Conservation (phyloP, 768 basidiomycete genomes). For the Leccinellum luteum region DNA sequence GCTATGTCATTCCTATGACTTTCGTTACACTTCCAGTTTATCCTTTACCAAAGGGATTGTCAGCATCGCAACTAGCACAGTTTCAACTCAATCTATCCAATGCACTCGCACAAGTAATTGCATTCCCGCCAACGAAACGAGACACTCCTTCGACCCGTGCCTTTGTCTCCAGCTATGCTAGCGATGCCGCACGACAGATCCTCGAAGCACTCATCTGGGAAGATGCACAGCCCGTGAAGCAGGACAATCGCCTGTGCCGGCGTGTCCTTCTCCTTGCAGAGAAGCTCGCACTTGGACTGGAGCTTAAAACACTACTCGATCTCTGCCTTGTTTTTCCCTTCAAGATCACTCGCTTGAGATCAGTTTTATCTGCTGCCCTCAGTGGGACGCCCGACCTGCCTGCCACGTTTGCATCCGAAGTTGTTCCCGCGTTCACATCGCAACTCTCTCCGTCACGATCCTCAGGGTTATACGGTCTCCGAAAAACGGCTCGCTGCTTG, state of each 20-base stretch:
- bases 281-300: conserved; percentile 47
- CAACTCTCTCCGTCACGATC: conserved; percentile 43
- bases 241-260: conserved; percentile 47
- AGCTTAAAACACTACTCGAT: conserved; percentile 57
- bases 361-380: conserved; percentile 43
- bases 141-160: conserved; percentile 42
- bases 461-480: conserved; percentile 58
- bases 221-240: conserved; percentile 21
- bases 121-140: conserved; percentile 46
- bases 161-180: conserved; percentile 58
- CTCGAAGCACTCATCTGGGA: conserved; percentile 64
- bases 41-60: conserved; percentile 52
- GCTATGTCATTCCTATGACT: conserved; percentile 19
- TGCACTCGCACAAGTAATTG: conserved; percentile 45
- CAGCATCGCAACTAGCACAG: conserved; percentile 49
- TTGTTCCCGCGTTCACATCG: conserved; percentile 54
- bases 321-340: conserved; percentile 56
- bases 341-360: conserved; percentile 43
- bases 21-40: conserved; percentile 47
- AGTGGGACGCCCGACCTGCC: conserved; percentile 33
- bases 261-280: conserved; percentile 56
- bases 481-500: conserved; percentile 61
- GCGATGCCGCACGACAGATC: conserved; percentile 50
- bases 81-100: conserved; percentile 48
- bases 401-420: conserved; percentile 38